These are phyloP conservation scores for Smittium culicis DNA, from an alignment of 371 early-diverging fungal species.

Conservation along the genomic window DNA sequence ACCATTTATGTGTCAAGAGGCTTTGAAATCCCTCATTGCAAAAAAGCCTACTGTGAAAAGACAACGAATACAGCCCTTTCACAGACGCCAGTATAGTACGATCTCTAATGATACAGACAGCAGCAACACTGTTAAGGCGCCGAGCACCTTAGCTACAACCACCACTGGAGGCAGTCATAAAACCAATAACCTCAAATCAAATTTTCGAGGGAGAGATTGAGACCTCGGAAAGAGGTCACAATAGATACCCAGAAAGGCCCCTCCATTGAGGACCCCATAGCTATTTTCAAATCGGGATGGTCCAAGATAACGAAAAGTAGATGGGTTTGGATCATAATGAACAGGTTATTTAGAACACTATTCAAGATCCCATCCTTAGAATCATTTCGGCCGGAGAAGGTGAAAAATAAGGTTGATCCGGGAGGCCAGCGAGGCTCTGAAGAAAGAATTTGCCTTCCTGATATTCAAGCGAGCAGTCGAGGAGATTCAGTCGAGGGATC, in stretches of 20 bases:
- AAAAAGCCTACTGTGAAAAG: background rate
- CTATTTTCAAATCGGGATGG: background rate
- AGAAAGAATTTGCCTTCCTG: background rate
- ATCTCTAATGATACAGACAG: background rate
- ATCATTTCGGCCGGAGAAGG: background rate
- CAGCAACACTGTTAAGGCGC: background rate
- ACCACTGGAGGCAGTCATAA: background rate
- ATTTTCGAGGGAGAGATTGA: background rate
- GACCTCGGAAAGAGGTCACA: background rate
- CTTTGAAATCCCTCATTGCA: background rate
- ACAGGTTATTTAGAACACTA: background rate
- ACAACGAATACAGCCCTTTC: background rate
- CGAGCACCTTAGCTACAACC: background rate
- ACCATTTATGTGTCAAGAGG: background rate
- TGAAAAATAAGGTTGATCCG: background rate
- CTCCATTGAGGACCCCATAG: background rate
- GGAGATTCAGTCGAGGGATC: slow-evolving; percentile 4
- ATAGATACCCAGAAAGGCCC: background rate
- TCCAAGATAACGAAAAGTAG: background rate
- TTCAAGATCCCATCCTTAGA: background rate
- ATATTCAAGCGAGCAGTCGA: background rate
- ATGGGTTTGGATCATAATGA: background rate
- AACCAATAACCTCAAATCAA: background rate
- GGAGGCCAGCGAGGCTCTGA: background rate
- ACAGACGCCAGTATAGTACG: background rate